These are phyloP conservation scores for Buddleja alternifolia DNA, from an alignment of 257 asterid species.

Conservation along the genomic window DNA sequence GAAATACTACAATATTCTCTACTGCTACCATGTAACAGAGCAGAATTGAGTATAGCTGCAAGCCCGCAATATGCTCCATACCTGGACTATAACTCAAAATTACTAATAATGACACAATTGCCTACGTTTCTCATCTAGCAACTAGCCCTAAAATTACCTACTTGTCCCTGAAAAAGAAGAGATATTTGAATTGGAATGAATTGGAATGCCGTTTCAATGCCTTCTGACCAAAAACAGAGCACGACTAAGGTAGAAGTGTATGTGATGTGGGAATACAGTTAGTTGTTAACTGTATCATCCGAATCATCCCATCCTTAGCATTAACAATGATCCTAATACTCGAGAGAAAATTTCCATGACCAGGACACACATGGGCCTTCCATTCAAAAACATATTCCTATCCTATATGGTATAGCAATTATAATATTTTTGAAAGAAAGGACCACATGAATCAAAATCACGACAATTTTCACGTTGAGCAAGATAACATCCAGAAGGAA, in stretches of 20 bases:
- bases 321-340: neutral
- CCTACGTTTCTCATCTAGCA: neutral
- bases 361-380: constrained; percentile 32
- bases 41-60: too few relatives aligned
- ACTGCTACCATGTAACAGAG: too few relatives aligned
- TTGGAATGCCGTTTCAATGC: neutral
- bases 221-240: neutral
- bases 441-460: constrained; percentile 34
- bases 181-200: neutral
- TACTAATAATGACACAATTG: too few relatives aligned
- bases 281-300: neutral
- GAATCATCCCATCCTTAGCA: constrained; percentile 1
- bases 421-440: constrained; percentile 33
- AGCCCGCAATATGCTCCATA: too few relatives aligned
- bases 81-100: too few relatives aligned
- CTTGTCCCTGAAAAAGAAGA: neutral
- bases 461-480: constrained; percentile 3
- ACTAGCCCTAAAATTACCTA: neutral
- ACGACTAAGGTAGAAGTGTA: neutral
- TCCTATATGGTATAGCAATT: neutral
- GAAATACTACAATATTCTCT: too few relatives aligned
- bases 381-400: constrained; percentile 40
- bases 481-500: neutral
- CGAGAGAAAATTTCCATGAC: constrained; percentile 6
- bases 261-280: constrained; percentile 3